A percentile compares a stretch with the other conserved stretches of the same genome.
These are phyloP conservation scores for Oryza meridionalis DNA, from an alignment of 176 grass and related monocot species.

Conservation along the genomic window DNA sequence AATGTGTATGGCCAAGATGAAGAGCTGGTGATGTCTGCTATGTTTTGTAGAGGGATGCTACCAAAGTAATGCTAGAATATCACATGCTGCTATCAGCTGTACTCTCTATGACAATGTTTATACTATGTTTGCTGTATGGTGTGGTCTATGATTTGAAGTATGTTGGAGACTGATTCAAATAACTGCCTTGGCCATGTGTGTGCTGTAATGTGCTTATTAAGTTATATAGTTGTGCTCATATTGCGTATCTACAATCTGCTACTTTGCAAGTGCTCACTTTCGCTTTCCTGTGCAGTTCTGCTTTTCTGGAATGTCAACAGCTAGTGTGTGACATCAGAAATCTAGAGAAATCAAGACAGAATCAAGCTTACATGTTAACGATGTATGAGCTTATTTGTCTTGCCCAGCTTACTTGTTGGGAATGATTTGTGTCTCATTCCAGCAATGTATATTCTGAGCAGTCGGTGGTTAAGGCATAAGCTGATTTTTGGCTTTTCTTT, in stretches of 20 bases:
- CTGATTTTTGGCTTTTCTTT: slow-evolving; percentile 21
- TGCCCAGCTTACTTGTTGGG: slow-evolving; percentile 9
- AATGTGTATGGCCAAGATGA: slow-evolving; percentile 31
- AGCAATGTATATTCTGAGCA: not conserved
- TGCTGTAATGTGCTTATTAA: slow-evolving; percentile 36
- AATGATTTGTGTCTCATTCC: slow-evolving; percentile 28
- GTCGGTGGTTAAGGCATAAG: slow-evolving; percentile 24
- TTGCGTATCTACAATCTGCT: slow-evolving; percentile 5
- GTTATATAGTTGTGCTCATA: slow-evolving; percentile 29
- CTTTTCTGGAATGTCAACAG: slow-evolving; percentile 33
- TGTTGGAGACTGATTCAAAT: slow-evolving; percentile 47
- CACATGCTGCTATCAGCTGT: slow-evolving; percentile 32
- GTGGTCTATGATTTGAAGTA: slow-evolving; percentile 42
- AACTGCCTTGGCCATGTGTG: slow-evolving; percentile 43
- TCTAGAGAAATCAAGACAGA: slow-evolving; percentile 41
- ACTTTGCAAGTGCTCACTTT: not conserved
- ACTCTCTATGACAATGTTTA: slow-evolving; percentile 40
- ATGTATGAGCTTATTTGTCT: slow-evolving; percentile 25
- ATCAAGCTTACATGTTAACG: slow-evolving; percentile 14
- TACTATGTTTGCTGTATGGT: slow-evolving; percentile 29
- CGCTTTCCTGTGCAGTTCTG: slow-evolving; percentile 32
- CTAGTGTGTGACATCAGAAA: slow-evolving; percentile 18
- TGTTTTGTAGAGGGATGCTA: slow-evolving; percentile 2
- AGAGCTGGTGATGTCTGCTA: slow-evolving; percentile 28
- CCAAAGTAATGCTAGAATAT: slow-evolving; percentile 15